These are phyloP conservation scores for Yarrowia yakushimensis DNA, from an alignment of 805 yeast genomes.

Conservation along the genomic window DNA sequence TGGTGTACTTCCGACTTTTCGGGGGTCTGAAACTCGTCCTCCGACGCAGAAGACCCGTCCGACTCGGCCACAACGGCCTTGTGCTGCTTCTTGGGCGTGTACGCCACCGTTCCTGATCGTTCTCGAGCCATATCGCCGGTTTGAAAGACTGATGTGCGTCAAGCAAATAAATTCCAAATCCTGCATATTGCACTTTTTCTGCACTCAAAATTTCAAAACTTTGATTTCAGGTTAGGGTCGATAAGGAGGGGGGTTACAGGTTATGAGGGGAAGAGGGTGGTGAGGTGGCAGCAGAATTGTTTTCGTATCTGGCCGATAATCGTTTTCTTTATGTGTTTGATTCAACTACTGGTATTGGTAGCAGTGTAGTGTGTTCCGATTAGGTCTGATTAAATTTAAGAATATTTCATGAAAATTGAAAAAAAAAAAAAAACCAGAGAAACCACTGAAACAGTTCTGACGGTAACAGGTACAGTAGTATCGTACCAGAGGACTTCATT, in stretches of 20 bases:
- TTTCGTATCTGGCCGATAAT: no score
- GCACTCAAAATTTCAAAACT: not conserved
- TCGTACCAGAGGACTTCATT: no score
- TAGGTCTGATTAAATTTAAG: no score
- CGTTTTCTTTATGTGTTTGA: no score
- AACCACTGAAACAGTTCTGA: no score
- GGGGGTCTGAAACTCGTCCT: not conserved
- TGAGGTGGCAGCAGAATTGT: no score
- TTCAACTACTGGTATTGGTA: no score
- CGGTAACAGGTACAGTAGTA: no score
- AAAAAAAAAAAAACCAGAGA: no score
- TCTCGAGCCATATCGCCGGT: not conserved
- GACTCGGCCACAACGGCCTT: not conserved
- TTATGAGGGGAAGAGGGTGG: no score
- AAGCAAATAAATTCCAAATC: not conserved
- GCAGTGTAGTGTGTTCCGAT: no score
- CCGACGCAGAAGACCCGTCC: not conserved
- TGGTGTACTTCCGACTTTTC: not conserved
- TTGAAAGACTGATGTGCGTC: not conserved
- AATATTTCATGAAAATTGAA: no score
- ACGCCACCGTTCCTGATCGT: slow-evolving; percentile 3
- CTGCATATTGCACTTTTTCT: not conserved
- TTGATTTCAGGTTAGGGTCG: not conserved
- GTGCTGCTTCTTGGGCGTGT: not conserved
- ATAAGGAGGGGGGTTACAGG: not conserved